These are phyloP conservation scores for Waltiozyma solani DNA, from an alignment of 1,139 yeast species.

Conservation along the genomic window DNA sequence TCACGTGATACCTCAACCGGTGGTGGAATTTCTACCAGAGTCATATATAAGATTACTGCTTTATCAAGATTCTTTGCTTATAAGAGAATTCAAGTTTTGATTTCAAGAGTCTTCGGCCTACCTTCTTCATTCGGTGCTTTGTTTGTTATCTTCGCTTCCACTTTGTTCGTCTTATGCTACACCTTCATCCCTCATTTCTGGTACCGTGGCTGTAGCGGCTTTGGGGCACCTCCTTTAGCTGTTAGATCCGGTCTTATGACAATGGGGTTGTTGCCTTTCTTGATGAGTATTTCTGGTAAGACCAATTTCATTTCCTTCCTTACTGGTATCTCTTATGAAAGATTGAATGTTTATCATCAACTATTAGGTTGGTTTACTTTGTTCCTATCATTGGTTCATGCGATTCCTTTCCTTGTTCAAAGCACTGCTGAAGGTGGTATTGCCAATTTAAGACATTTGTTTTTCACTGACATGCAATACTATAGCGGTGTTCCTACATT, in stretches of 20 bases:
- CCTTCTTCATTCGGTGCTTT: slow-evolving; percentile 43
- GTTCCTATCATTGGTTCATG: slow-evolving; percentile 41
- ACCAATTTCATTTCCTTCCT: slow-evolving; percentile 37
- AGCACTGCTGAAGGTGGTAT: slow-evolving; percentile 41
- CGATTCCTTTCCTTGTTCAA: slow-evolving; percentile 43
- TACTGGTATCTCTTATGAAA: slow-evolving; percentile 50
- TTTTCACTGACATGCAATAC: slow-evolving; percentile 10
- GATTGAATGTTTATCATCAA: slow-evolving; percentile 42
- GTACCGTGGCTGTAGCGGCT: slow-evolving; percentile 45
- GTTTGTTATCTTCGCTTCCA: slow-evolving; percentile 29
- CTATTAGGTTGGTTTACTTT: slow-evolving; percentile 31
- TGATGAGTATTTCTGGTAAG: slow-evolving; percentile 43
- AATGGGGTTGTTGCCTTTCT: slow-evolving; percentile 42
- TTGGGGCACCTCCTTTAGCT: slow-evolving; percentile 60
- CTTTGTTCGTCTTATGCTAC: slow-evolving; percentile 37
- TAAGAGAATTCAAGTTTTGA: slow-evolving; percentile 31
- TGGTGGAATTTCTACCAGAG: slow-evolving; percentile 1
- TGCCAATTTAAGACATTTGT: slow-evolving; percentile 5
- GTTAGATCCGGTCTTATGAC: slow-evolving; percentile 45
- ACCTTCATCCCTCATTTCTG: slow-evolving; percentile 41
- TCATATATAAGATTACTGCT: slow-evolving; percentile 23
- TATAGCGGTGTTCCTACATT: slow-evolving; percentile 34
- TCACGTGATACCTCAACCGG: slow-evolving; percentile 4
- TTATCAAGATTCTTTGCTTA: slow-evolving; percentile 39
- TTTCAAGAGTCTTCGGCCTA: slow-evolving; percentile 33